A percentile compares a stretch with the other conserved stretches of the same genome.
phyloP scores from a whole-genome alignment of 2,329 filamentous ascomycete genomes.

The Furcasterigmium furcatum region DNA sequence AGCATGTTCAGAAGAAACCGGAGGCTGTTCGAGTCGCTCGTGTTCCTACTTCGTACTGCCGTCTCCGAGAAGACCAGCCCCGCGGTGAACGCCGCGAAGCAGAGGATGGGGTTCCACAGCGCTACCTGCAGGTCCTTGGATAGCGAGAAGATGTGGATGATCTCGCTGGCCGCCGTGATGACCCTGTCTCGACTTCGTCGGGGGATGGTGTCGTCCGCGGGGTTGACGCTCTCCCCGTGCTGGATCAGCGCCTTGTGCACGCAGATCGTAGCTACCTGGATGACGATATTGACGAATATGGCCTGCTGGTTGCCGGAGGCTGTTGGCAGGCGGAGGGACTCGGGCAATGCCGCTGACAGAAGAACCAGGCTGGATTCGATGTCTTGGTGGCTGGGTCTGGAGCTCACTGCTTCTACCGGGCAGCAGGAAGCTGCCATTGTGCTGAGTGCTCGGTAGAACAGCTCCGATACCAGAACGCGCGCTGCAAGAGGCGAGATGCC shows the following conservation, averaged over 20 bases:
- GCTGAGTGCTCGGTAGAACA: conserved; percentile 62
- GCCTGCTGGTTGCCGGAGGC: conserved; percentile 58
- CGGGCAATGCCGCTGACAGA: conserved; percentile 56
- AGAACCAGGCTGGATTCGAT: conserved; percentile 62
- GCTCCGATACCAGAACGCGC: conserved; percentile 49
- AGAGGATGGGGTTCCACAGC: conserved; percentile 66
- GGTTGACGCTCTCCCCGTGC: conserved; percentile 18
- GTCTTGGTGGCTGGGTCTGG: conserved; percentile 33
- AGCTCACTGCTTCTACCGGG: not conserved
- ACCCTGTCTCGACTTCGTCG: conserved; percentile 64
- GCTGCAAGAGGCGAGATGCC: conserved; percentile 53
- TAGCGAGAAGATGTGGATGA: conserved; percentile 66
- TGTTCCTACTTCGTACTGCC: not conserved
- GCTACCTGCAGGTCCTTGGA: conserved; percentile 28
- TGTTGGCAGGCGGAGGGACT: conserved; percentile 53
- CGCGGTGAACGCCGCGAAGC: conserved; percentile 67
- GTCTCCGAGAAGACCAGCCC: conserved; percentile 63
- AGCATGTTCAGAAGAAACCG: not conserved
- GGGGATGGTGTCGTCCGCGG: conserved; percentile 35
- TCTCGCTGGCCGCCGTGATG: conserved; percentile 63
- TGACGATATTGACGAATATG: conserved; percentile 65
- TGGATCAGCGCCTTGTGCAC: conserved; percentile 62
- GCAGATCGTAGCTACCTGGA: conserved; percentile 68
- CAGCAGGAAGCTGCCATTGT: not conserved
- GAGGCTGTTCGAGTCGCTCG: not conserved